Evolutionary conservation across 2,329 filamentous ascomycete genomes (phyloP).

Genomic region (Atkinsonella texensis): DNA sequence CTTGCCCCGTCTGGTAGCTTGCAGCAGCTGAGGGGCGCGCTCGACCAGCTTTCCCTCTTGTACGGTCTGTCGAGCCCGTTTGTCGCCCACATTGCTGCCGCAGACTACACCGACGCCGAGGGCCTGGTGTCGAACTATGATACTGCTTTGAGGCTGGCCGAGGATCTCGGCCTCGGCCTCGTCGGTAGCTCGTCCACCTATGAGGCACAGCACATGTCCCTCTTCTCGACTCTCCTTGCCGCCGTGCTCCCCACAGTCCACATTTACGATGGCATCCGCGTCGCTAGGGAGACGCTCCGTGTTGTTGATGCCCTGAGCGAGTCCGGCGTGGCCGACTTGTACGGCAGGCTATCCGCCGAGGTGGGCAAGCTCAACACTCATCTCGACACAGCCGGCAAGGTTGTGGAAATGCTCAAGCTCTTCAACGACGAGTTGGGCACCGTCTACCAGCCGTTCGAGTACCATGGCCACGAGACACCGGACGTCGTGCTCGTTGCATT

Average conservation of each 20-base stretch:
- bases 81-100: constrained; percentile 81
- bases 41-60: constrained; percentile 85
- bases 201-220: constrained; percentile 88
- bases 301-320: constrained; percentile 74
- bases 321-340: constrained; percentile 54
- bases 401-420: constrained; percentile 55
- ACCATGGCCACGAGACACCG: constrained; percentile 69
- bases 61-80: constrained; percentile 90
- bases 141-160: constrained; percentile 64
- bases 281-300: constrained; percentile 70
- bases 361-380: constrained; percentile 54
- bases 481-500: constrained; percentile 84
- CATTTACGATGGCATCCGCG: constrained; percentile 75
- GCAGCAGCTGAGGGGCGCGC: constrained; percentile 63
- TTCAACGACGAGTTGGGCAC: constrained; percentile 91
- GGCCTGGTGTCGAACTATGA: constrained; percentile 83
- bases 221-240: constrained; percentile 75
- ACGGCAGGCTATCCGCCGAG: constrained; percentile 52
- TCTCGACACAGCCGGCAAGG: constrained; percentile 59
- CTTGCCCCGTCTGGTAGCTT: constrained; percentile 77
- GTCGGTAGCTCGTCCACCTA: constrained; percentile 77
- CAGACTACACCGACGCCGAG: constrained; percentile 61
- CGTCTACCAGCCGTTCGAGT: constrained; percentile 87
- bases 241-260: constrained; percentile 73
- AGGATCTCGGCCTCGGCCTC: constrained; percentile 81